Conservation (phyloP, 2,329 filamentous ascomycete species). For the Alternaria sp. region DNA sequence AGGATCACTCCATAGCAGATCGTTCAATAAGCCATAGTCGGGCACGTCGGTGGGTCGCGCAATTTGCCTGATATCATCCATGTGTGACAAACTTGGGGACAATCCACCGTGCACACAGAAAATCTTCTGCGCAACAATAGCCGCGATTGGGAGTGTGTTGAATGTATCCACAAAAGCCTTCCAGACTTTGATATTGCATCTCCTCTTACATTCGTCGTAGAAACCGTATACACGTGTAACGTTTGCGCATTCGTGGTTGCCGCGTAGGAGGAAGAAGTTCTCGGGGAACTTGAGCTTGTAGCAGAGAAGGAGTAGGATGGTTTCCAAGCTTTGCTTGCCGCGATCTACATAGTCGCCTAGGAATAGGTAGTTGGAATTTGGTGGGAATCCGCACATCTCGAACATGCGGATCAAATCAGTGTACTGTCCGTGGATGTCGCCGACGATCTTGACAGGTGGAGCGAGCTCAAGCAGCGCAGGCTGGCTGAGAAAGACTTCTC, state of each 20-base stretch:
- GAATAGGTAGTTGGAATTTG: constrained; percentile 90
- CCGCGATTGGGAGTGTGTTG: constrained; percentile 92
- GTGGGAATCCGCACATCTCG: constrained; percentile 97
- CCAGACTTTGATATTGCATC: constrained; percentile 97
- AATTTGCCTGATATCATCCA: constrained; percentile 98
- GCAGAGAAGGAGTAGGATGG: constrained; percentile 88
- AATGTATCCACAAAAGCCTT: constrained; percentile 98
- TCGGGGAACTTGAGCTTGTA: constrained; percentile 98
- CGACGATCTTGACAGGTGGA: constrained; percentile 96
- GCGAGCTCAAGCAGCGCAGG: constrained; percentile 91
- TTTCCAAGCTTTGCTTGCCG: constrained; percentile 94
- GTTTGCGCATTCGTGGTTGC: constrained; percentile 97
- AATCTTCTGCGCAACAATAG: constrained; percentile 97
- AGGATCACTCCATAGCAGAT: constrained; percentile 95
- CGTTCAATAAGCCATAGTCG: constrained; percentile 94
- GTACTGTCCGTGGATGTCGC: constrained; percentile 96
- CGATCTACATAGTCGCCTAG: constrained; percentile 96
- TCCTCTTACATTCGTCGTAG: constrained; percentile 96
- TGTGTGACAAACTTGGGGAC: constrained; percentile 89
- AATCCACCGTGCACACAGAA: constrained; percentile 97
- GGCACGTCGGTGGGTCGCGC: constrained; percentile 95
- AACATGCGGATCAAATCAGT: constrained; percentile 96
- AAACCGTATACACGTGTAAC: constrained; percentile 96
- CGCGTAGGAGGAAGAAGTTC: constrained; percentile 94
- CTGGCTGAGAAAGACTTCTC: constrained; percentile 89